Base-by-base conservation (phyloP, 192 early-diverging fungal genomes). In the Rhizoclosmatium globosum region DNA sequence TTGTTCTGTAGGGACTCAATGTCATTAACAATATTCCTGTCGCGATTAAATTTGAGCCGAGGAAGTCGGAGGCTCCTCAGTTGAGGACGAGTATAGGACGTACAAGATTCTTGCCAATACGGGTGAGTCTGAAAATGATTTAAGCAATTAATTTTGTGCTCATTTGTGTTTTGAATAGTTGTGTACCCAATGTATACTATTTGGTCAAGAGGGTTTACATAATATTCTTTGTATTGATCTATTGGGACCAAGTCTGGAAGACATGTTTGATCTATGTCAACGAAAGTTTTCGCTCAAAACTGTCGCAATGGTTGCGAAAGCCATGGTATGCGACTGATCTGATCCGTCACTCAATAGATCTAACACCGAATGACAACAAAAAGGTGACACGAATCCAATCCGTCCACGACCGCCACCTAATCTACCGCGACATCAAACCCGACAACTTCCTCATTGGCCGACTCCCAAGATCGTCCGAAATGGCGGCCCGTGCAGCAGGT, bases 31-130 rank as follows among this genome's bases (percentile, higher is more conserved):
- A 96, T 82, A 90, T 92, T 79, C 95, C 93, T 66, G 93, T 98
- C 11, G 97, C 96, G 60, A 98, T 99, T 84, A 99, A 99, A 87
- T 99, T 99, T 85, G 94, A 99, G 86, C 94, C 94, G 73, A 88
- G 96, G 74, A 99, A 99, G 86, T 94, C 92, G 47, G 97, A 99
- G 74, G 96, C 97, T 21, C 97, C 97, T 19, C 97, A 99, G 87
- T 88, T 99, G 39, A 88, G 95, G 97, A 99, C 79, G 97, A 99
- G 83, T 98, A 94, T 79, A 83, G 95, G 68, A 97, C 95, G 61
- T 99, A 97, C 88, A 96, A 97, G 83, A 93, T 99, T 47, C 87
- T 99, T 68, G 90, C 92, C 39, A 93, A 93, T 38, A 82, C 79
- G 19, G 71, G 84, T 85, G 56, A 47, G 77, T 71, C 47, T 21